phyloP scores from a whole-genome alignment of 306 rosid species.

The Amphicarpaea edgeworthii region DNA sequence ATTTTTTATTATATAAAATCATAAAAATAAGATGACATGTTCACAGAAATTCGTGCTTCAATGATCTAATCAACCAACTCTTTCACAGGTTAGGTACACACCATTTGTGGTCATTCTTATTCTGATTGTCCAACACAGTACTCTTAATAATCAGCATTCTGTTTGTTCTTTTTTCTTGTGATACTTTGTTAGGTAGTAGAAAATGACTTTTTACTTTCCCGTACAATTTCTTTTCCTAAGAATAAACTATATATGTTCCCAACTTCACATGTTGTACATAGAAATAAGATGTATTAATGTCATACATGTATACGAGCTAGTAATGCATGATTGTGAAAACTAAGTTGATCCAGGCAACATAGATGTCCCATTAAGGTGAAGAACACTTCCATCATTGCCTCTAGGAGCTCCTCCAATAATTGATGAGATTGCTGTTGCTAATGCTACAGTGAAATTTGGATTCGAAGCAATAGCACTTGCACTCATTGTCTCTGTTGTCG shows the following conservation, averaged over 20 bases:
- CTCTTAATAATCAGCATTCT: not conserved
- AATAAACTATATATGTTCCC: not conserved
- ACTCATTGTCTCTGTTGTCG: conserved; percentile 35
- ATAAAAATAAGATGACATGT: no score
- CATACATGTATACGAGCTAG: not conserved
- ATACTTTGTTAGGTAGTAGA: not conserved
- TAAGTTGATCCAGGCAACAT: conserved; percentile 8
- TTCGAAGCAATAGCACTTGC: conserved; percentile 56
- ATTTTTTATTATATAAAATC: no score
- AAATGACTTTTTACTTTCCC: not conserved
- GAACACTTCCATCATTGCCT: not conserved
- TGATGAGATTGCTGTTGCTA: conserved; percentile 60
- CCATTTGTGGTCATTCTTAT: not conserved
- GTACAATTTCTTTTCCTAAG: not conserved
- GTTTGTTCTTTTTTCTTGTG: not conserved
- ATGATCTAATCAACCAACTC: not conserved
- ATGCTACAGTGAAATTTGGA: conserved; percentile 58
- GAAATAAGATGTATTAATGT: not conserved
- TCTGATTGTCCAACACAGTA: not conserved
- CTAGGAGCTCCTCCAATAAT: conserved; percentile 39
- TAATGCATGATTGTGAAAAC: conserved; percentile 30
- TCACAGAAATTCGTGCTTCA: not conserved
- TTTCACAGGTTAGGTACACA: not conserved
- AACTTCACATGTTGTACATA: not conserved
- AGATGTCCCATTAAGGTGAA: not conserved